Base-by-base conservation (phyloP, 169 alveolate species). In the Fabrea salina region DNA sequence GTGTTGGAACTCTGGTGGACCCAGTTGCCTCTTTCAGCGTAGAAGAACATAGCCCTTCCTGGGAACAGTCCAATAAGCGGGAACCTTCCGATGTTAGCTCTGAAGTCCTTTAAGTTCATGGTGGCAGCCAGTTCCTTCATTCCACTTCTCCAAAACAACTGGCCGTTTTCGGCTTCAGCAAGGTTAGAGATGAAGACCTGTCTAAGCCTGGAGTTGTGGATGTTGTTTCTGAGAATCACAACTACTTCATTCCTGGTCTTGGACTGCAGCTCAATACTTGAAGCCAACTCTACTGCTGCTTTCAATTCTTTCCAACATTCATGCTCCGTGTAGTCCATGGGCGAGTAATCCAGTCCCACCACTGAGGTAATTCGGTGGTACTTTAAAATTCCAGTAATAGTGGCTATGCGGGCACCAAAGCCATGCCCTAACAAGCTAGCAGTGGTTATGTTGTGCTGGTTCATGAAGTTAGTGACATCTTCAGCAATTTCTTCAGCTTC, bases 371-470 rank as follows among this genome's bases (percentile, higher is more conserved):
- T 84, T 75, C 92, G 70, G 77, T 87, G 75, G 32, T 67, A 25
- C 41, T 87, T 79, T 27, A 68, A 27, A 25, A 86, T 79, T 1
- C 90, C 92, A 39, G 92, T 77, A 11, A 83, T 88, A 8, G 82
- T 57, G 27, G 92, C 92, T 19, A 87, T 85, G 75, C 80, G 83
- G 6, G 87, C 92, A 25, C 92, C 92, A 51, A 87, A 84, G 30
- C 92, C 92, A 59, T 80, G 86, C 19, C 92, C 92, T 27, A 89
- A 83, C 41, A 87, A 57, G 47, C 83, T 66, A 1, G 92, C 92
- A 56, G 72, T 47, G 2, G 90, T 80, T 74, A 87, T 75, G 6
- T 59, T 27, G 64, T 87, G 47, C 30, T 83, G 61, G 70, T 87
- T 86, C 92, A 87, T 87, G 40, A 66, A 87, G 53, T 88, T 58